phyloP scores from a whole-genome alignment of 2,329 filamentous ascomycete species.

The Coniella lustricola region DNA sequence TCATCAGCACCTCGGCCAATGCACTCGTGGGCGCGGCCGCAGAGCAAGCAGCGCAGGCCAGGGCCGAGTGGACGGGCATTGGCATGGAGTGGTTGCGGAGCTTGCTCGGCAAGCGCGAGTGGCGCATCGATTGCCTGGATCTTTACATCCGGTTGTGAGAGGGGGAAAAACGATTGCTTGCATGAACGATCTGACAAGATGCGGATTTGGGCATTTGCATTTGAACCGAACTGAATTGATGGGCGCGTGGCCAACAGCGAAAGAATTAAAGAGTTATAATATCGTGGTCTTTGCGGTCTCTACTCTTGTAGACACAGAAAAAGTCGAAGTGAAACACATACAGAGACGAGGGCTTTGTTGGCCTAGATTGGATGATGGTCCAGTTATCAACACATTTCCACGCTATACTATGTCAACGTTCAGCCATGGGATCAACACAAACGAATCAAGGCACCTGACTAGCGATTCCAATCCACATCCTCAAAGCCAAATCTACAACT shows the following conservation, averaged over 20 bases:
- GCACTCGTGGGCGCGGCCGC: conserved; percentile 61
- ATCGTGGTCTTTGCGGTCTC: background rate
- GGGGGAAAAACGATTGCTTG: background rate
- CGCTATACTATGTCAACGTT: background rate
- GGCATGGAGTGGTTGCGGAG: conserved; percentile 82
- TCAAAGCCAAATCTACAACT: conserved; percentile 7
- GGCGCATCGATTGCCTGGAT: conserved; percentile 87
- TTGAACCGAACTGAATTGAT: too few species aligned
- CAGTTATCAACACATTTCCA: too few species aligned
- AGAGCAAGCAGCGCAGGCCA: conserved; percentile 49
- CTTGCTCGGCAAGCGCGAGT: conserved; percentile 74
- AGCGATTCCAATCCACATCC: background rate
- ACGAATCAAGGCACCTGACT: too few species aligned
- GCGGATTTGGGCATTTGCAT: too few species aligned
- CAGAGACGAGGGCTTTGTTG: too few species aligned
- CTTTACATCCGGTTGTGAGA: conserved; percentile 68
- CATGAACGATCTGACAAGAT: too few species aligned
- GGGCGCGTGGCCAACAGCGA: background rate
- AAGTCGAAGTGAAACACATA: too few species aligned
- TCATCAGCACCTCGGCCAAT: conserved; percentile 63
- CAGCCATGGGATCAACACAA: too few species aligned
- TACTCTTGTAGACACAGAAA: too few species aligned
- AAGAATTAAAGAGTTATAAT: background rate
- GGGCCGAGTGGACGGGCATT: conserved; percentile 64
- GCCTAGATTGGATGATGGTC: too few species aligned